A percentile compares a stretch with the other conserved stretches of the same genome.
These are phyloP conservation scores for Primulina huaijiensis DNA, from an alignment of 257 asterid species.

Conservation along the genomic window DNA sequence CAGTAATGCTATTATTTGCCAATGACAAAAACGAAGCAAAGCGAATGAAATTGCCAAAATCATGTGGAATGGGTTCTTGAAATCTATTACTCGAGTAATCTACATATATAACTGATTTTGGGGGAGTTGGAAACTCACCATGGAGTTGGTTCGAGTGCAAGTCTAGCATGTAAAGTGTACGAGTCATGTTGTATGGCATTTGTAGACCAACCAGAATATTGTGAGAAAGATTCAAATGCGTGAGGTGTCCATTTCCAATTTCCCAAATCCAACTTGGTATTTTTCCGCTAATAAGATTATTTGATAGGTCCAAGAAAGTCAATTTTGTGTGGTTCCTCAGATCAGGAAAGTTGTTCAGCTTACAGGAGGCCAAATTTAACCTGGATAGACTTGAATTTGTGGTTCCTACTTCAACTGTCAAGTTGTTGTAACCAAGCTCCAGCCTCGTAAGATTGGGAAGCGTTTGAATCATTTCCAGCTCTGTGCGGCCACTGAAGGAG, in stretches of 20 bases:
- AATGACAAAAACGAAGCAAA: constrained; percentile 31
- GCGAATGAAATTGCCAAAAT: constrained; percentile 9
- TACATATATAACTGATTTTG: constrained; percentile 30
- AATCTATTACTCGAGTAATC: constrained; percentile 46
- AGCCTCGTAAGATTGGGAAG: constrained; percentile 38
- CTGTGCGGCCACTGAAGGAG: constrained; percentile 33
- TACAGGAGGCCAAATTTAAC: constrained; percentile 53
- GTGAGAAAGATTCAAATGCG: constrained; percentile 40
- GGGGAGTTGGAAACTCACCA: constrained; percentile 38
- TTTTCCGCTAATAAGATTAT: not conserved
- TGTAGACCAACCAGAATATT: constrained; percentile 37
- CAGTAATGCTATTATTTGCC: constrained; percentile 36
- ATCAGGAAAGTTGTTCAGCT: constrained; percentile 37
- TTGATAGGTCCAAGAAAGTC: constrained; percentile 37
- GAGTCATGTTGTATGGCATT: constrained; percentile 27
- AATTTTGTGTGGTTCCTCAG: constrained; percentile 26
- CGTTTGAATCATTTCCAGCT: constrained; percentile 25
- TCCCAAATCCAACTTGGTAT: constrained; percentile 51
- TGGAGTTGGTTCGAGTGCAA: constrained; percentile 34
- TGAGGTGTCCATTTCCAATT: constrained; percentile 20
- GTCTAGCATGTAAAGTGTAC: constrained; percentile 27
- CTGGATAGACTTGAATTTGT: constrained; percentile 19
- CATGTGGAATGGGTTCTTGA: constrained; percentile 28
- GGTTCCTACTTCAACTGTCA: constrained; percentile 32
- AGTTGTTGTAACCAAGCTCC: constrained; percentile 52